Conservation (phyloP, 768 basidiomycete species). For the Naganishia antarctica region DNA sequence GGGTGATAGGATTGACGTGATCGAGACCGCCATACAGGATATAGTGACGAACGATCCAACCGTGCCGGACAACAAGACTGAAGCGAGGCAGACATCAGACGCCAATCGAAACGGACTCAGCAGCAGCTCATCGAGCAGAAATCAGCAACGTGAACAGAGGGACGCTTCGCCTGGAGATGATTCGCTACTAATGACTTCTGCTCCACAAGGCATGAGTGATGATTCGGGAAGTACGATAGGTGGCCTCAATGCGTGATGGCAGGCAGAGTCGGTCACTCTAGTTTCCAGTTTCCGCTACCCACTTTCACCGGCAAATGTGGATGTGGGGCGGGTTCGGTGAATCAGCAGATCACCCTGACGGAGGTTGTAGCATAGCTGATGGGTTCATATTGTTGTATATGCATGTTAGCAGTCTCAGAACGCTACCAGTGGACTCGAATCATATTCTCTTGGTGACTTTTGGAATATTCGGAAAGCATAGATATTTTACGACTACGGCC, state of each 20-base stretch:
- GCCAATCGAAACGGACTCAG: neutral
- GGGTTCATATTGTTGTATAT: too few species aligned
- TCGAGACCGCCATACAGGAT: constrained; percentile 86
- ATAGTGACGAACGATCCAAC: constrained; percentile 69
- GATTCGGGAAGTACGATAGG: constrained; percentile 5
- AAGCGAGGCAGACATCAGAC: neutral
- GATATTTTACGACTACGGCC: too few species aligned
- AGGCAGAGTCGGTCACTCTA: too few species aligned
- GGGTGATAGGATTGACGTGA: constrained; percentile 81
- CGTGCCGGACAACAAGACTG: neutral
- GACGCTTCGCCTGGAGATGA: neutral
- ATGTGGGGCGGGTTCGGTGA: too few species aligned
- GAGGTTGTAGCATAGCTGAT: too few species aligned
- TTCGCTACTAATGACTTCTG: neutral
- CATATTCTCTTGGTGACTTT: too few species aligned
- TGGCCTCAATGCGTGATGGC: neutral
- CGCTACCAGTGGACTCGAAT: too few species aligned
- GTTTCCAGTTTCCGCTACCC: too few species aligned
- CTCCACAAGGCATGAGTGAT: constrained; percentile 10
- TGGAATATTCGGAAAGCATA: too few species aligned
- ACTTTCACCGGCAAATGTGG: too few species aligned
- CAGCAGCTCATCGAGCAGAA: neutral
- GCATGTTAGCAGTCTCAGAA: too few species aligned
- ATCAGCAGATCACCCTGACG: too few species aligned
- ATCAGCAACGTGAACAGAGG: neutral